Evolutionary conservation across 768 basidiomycete species (phyloP).

Genomic region (Boletellus ananiceps): DNA sequence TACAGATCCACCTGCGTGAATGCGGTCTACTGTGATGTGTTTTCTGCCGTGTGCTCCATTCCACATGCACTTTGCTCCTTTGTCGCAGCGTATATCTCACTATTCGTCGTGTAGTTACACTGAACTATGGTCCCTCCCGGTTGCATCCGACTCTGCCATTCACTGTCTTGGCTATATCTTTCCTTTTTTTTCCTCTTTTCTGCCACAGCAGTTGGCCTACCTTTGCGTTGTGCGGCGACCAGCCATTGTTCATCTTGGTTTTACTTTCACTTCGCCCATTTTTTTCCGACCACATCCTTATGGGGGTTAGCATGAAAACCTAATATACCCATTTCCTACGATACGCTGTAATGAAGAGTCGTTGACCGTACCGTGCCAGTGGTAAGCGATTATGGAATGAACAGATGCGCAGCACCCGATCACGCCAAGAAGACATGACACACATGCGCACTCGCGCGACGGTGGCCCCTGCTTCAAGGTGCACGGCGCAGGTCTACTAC

Average conservation of each 20-base stretch:
- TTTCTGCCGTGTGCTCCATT: not conserved
- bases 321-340: conserved; percentile 26
- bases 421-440: no score
- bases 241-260: conserved; percentile 2
- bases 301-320: conserved; percentile 17
- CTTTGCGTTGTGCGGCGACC: conserved; percentile 4
- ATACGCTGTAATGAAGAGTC: conserved; percentile 18
- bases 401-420: not conserved
- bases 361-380: conserved; percentile 1
- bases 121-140: conserved; percentile 7
- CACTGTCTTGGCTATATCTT: conserved; percentile 22
- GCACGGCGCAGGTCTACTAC: no score
- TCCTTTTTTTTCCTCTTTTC: conserved; percentile 1
- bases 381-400: conserved; percentile 17
- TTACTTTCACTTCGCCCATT: not conserved
- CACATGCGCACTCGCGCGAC: no score
- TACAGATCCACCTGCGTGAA: conserved; percentile 82
- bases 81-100: conserved; percentile 23
- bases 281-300: not conserved
- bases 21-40: conserved; percentile 61
- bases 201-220: not conserved
- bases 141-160: conserved; percentile 22
- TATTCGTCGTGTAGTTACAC: conserved; percentile 24
- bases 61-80: not conserved
- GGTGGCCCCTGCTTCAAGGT: no score